A percentile compares a stretch with the other conserved stretches of the same genome.
Evolutionary conservation across 192 early-diverging fungal genomes (phyloP).

Genomic region (Coemansia sp.): DNA sequence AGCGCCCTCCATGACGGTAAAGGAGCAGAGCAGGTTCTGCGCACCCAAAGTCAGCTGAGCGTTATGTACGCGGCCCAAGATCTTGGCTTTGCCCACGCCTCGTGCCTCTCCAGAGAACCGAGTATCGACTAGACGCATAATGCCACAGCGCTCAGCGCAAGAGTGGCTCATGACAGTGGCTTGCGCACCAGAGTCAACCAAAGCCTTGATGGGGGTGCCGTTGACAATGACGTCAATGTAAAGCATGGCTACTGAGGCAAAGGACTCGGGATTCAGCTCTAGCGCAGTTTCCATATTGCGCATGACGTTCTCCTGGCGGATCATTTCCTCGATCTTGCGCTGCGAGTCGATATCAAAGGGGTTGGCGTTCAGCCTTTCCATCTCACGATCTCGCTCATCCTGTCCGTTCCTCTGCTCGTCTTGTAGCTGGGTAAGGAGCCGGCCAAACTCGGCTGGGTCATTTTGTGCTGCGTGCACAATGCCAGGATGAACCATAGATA

Average conservation of each 20-base stretch:
- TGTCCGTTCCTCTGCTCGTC: constrained; percentile 5
- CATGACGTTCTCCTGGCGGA: constrained; percentile 81
- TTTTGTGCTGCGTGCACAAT: constrained; percentile 39
- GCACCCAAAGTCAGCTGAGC: constrained; percentile 84
- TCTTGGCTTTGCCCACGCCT: constrained; percentile 97
- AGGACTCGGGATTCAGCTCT: constrained; percentile 94
- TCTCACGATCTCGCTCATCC: constrained; percentile 30
- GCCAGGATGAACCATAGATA: constrained; percentile 29
- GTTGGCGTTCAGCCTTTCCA: constrained; percentile 69
- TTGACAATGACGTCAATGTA: constrained; percentile 93
- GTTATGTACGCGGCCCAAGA: constrained; percentile 92
- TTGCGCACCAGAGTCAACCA: constrained; percentile 98
- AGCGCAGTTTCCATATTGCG: constrained; percentile 85
- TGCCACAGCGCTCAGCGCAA: constrained; percentile 74
- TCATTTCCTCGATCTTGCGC: constrained; percentile 87
- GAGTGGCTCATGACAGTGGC: constrained; percentile 84
- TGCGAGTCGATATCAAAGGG: constrained; percentile 93
- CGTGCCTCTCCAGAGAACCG: constrained; percentile 88
- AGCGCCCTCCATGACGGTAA: constrained; percentile 93
- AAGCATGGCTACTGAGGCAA: constrained; percentile 89
- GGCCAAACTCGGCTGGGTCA: constrained; percentile 27
- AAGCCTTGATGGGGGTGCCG: constrained; percentile 84
- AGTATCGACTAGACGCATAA: constrained; percentile 89
- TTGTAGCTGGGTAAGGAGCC: constrained; percentile 23
- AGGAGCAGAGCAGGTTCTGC: constrained; percentile 82